Evolutionary conservation across 164 flowering plant species (phyloP).

Genomic region (Cinnamomum chago): DNA sequence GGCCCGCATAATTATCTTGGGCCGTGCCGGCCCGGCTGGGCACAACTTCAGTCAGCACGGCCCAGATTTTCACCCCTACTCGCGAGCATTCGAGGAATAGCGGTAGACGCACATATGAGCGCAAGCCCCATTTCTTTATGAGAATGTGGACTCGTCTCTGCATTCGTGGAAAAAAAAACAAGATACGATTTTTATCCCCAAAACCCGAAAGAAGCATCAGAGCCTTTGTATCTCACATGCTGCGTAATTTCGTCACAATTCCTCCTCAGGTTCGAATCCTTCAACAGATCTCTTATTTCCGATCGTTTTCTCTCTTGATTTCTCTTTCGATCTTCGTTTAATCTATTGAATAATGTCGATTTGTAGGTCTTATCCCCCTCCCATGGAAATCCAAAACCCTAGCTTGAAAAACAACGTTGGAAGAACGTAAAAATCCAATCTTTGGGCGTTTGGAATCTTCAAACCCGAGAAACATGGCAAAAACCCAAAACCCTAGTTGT

Average conservation of each 20-base stretch:
- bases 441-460: not conserved
- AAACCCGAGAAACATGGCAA: not conserved
- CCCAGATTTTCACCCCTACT: no score
- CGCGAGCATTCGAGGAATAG: no score
- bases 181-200: not conserved
- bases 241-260: not conserved
- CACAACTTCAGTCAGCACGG: no score
- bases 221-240: not conserved
- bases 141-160: no score
- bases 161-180: not conserved
- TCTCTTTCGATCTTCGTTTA: not conserved
- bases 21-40: no score
- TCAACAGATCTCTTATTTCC: not conserved
- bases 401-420: not conserved
- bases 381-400: slow-evolving; percentile 1
- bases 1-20: no score
- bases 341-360: not conserved
- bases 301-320: not conserved
- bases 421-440: not conserved
- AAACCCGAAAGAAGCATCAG: not conserved
- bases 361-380: not conserved
- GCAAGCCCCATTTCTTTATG: no score
- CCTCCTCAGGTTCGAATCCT: not conserved
- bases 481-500: not conserved
- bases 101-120: no score